These are phyloP conservation scores for Elsinoe necatrix DNA, from an alignment of 2,329 filamentous ascomycete genomes.

Conservation along the genomic window DNA sequence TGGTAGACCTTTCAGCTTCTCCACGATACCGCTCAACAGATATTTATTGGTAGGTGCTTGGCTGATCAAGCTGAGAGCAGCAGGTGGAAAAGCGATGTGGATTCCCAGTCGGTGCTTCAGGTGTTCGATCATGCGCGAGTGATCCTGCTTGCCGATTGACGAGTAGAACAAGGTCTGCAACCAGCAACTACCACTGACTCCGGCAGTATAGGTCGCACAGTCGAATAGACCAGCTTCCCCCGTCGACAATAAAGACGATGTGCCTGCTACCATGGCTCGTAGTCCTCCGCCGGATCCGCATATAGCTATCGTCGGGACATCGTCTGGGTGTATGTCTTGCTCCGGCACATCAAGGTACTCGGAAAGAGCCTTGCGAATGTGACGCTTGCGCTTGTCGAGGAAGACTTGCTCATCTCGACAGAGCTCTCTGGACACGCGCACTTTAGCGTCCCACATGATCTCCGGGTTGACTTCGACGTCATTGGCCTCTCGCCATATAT, in stretches of 20 bases:
- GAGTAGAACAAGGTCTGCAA: constrained; percentile 81
- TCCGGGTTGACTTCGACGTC: constrained; percentile 79
- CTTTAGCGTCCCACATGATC: constrained; percentile 69
- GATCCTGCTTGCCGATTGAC: constrained; percentile 60
- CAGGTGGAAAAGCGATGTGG: constrained; percentile 87
- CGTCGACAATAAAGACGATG: constrained; percentile 76
- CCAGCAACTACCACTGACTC: constrained; percentile 95
- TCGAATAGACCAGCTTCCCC: constrained; percentile 85
- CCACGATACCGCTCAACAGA: constrained; percentile 76
- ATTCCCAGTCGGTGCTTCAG: constrained; percentile 75
- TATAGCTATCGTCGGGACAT: constrained; percentile 87
- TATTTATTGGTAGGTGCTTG: constrained; percentile 89
- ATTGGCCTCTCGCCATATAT: constrained; percentile 88
- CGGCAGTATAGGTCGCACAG: constrained; percentile 88
- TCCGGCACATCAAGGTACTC: constrained; percentile 72
- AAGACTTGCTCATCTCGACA: constrained; percentile 78
- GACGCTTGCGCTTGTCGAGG: constrained; percentile 56
- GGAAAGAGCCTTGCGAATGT: constrained; percentile 66
- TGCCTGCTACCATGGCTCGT: constrained; percentile 79
- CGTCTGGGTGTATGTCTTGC: constrained; percentile 77
- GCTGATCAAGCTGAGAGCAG: constrained; percentile 71
- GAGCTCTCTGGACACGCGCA: constrained; percentile 71
- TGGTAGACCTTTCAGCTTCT: constrained; percentile 79
- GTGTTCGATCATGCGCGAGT: constrained; percentile 68
- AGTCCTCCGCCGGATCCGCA: constrained; percentile 90